Base-by-base conservation (phyloP, 352 stramenopile genomes). In the Globisporangium abappressorium region DNA sequence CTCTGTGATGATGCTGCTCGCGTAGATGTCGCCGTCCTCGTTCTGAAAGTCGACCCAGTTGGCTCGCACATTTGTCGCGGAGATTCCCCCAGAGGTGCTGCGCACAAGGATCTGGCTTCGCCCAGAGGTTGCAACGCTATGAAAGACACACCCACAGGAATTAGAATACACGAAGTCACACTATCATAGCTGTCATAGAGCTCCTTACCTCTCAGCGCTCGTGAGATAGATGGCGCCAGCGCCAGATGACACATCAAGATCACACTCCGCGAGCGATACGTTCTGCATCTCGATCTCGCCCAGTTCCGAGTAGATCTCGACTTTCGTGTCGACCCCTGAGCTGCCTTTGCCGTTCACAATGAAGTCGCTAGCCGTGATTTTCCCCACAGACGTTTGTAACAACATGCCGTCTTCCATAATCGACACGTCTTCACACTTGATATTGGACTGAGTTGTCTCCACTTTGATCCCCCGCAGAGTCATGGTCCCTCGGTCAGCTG, bases 1-100 rank as follows among this genome's bases (percentile, higher is more conserved):
- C 66, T 76, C 70, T 1, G 79, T 79, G 28, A 73, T 53, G 18
- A 90, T 53, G 1, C 70, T 68, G 4, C 60, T 70, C 15, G 68
- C 79, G 28, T 70, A 72, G 43, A 93, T 78, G 24, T 79, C 74
- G 18, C 85, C 85, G 22, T 77, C 65, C 18, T 69, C 70, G 47
- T 66, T 91, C 36, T 71, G 69, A 15, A 93, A 33, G 24, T 79
- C 64, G 51, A 93, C 68, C 82, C 83, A 91, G 26, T 93, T 91
- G 18, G 81, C 79, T 20, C 65, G 64, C 47, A 93, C 34, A 22
- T 70, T 57, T 15, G 73, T 68, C 20, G 74, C 71, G 15, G 74
- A 80, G 65, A 93, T 80, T 0, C 70, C 72, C 2, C 83, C 85
- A 2, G 83, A 89, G 1, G 53, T 72, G 49, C 76, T 91, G 49